phyloP scores from a whole-genome alignment of 1,284 basidiomycete genomes.

The Porodaedalea pini region DNA sequence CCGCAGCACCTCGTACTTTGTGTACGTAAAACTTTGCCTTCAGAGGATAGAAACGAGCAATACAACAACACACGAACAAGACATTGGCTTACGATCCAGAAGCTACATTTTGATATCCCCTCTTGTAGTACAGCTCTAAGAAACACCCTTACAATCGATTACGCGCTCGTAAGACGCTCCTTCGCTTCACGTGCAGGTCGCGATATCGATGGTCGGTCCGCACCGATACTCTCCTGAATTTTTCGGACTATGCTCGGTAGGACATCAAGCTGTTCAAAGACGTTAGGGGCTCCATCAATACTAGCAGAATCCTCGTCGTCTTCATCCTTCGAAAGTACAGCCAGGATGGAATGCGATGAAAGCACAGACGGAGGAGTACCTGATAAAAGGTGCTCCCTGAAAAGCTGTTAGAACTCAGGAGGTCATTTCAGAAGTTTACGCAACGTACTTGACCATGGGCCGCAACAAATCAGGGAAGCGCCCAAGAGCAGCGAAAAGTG shows the following conservation, averaged over 20 bases:
- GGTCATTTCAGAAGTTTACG: slow-evolving; percentile 6
- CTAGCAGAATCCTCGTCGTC: slow-evolving; percentile 34
- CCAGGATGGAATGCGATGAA: slow-evolving; percentile 64
- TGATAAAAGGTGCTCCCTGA: slow-evolving; percentile 51
- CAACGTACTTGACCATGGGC: slow-evolving; percentile 62
- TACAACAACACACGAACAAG: too few species aligned
- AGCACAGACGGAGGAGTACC: slow-evolving; percentile 64
- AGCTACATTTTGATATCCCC: too few species aligned
- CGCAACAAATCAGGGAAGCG: slow-evolving; percentile 63
- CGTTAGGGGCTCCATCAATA: slow-evolving; percentile 36
- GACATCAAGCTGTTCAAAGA: slow-evolving; percentile 65
- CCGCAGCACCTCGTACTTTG: too few species aligned
- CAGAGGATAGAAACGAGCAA: too few species aligned
- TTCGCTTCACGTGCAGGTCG: slow-evolving; percentile 83
- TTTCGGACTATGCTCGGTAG: slow-evolving; percentile 71
- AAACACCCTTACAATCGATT: neutral
- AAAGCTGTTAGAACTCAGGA: neutral
- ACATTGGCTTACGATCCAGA: too few species aligned
- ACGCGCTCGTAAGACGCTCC: slow-evolving; percentile 52
- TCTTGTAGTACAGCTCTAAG: neutral
- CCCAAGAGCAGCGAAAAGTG: slow-evolving; percentile 66
- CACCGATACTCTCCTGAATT: slow-evolving; percentile 64
- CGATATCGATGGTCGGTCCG: slow-evolving; percentile 72
- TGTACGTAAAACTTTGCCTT: too few species aligned
- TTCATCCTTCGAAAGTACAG: slow-evolving; percentile 51